Conservation (phyloP, 345 rosid genomes). For the Luvunga scandens region DNA sequence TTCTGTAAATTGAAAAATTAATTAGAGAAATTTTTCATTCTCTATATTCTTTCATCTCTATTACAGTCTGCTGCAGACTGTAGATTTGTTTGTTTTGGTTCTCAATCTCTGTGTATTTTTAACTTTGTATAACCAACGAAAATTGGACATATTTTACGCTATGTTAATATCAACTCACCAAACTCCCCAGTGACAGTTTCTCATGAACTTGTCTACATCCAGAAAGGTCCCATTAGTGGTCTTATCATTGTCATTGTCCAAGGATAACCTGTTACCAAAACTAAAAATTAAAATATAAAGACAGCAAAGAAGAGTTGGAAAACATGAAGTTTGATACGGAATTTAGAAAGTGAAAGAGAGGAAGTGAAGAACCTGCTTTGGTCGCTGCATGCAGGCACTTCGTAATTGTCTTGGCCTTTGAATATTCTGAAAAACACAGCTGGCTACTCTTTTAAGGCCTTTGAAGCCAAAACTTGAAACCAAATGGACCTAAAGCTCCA, state of each 20-base stretch:
- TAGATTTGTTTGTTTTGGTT: neutral
- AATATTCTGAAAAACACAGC: slow-evolving; percentile 43
- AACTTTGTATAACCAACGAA: neutral
- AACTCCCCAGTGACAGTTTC: slow-evolving; percentile 33
- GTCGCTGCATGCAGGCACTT: slow-evolving; percentile 82
- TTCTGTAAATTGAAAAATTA: too few species aligned
- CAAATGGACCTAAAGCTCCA: slow-evolving; percentile 70
- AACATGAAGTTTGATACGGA: neutral
- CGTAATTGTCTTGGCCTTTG: slow-evolving; percentile 27
- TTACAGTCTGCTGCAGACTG: neutral
- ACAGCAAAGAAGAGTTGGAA: neutral
- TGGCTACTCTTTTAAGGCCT: slow-evolving; percentile 54
- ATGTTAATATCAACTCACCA: slow-evolving; percentile 23
- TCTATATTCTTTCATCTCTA: too few species aligned
- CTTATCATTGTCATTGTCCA: slow-evolving; percentile 26
- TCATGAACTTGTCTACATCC: slow-evolving; percentile 32
- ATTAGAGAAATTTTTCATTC: too few species aligned
- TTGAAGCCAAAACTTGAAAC: slow-evolving; percentile 63
- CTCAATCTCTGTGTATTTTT: neutral
- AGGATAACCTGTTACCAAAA: slow-evolving; percentile 8
- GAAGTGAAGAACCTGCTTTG: slow-evolving; percentile 44
- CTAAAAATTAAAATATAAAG: too few species aligned
- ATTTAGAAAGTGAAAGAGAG: neutral
- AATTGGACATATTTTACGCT: neutral
- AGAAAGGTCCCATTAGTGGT: slow-evolving; percentile 34